Evolutionary conservation across 2,329 filamentous ascomycete species (phyloP).

Genomic region (Penicillium sp.): DNA sequence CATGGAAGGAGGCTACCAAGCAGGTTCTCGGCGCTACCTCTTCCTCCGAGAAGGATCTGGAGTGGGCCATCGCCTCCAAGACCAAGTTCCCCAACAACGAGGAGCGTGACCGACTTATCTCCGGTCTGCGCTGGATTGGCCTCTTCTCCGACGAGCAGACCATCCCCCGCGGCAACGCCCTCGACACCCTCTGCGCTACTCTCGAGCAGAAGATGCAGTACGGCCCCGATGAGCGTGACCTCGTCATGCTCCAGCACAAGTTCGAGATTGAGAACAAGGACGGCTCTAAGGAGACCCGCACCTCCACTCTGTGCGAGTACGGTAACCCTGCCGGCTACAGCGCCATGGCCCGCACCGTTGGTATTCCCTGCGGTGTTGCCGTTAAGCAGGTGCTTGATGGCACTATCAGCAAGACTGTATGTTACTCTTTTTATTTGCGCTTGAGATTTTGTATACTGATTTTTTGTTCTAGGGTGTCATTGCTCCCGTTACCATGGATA

Average conservation of each 20-base stretch:
- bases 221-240: constrained; percentile 76
- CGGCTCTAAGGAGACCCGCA: constrained; percentile 72
- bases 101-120: constrained; percentile 67
- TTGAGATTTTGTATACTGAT: not conserved
- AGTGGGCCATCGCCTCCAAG: constrained; percentile 72
- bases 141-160: constrained; percentile 68
- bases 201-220: constrained; percentile 92
- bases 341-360: constrained; percentile 71
- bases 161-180: constrained; percentile 71
- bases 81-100: constrained; percentile 67
- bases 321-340: constrained; percentile 76
- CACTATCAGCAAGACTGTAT: constrained; percentile 62
- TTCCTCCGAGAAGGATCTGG: constrained; percentile 66
- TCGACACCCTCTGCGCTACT: constrained; percentile 87
- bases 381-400: constrained; percentile 77
- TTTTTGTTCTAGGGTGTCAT: constrained; percentile 57
- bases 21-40: constrained; percentile 71
- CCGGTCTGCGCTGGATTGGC: constrained; percentile 69
- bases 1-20: constrained; percentile 84
- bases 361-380: constrained; percentile 71
- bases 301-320: constrained; percentile 79
- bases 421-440: constrained; percentile 2
- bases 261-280: constrained; percentile 83
- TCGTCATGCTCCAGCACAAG: constrained; percentile 64
- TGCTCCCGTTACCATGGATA: constrained; percentile 70